Evolutionary conservation across 164 flowering plant genomes (phyloP), one percentile per base, ranked within the genome.

Genomic region (Akebia trifoliata): DNA sequence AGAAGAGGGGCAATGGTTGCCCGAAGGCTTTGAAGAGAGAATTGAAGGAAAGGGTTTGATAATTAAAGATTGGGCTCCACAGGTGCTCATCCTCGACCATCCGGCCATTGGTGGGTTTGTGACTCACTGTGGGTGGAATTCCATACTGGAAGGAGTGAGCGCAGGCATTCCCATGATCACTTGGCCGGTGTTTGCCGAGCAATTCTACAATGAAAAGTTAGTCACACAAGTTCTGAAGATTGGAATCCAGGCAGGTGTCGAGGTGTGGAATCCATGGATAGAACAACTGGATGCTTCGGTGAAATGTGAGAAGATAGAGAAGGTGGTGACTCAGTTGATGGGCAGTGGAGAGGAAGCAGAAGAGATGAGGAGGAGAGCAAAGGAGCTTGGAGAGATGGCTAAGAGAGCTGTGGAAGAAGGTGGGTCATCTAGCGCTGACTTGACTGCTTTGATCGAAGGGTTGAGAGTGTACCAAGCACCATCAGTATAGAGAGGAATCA

Each of bases 61-160:
- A 18, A 50, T 72, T 2, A 56, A 54, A 46, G 69, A 54, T 4
- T 72, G 69, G 76, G 69, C 72, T 0, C 69, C 76, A 3, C 76
- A 72, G 34, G 18, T 46, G 3, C 40, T 68, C 29, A 59, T 68
- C 32, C 54, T 70, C 14, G 62, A 61, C 1, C 74, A 66, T 48
- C 57, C 40, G 12, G 67, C 74, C 4, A 53, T 61, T 22, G 67
- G 74, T 21, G 70, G 74, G 12, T 64, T 70, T 49, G 17, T 70
- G 67, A 70, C 73, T 15, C 70, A 70, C 18, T 61, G 67, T 48
- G 74, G 74, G 8, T 70, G 74, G 74, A 70, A 70, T 30, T 61
- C 74, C 4, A 52, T 38, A 1, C 14, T 70, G n/a, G 73, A 69
- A 51, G 46, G 70, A 1, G 55, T 65, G 5, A 52, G 52, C 8